Conservation (phyloP, 73 alveolate genomes). For the Stentor coeruleus region DNA sequence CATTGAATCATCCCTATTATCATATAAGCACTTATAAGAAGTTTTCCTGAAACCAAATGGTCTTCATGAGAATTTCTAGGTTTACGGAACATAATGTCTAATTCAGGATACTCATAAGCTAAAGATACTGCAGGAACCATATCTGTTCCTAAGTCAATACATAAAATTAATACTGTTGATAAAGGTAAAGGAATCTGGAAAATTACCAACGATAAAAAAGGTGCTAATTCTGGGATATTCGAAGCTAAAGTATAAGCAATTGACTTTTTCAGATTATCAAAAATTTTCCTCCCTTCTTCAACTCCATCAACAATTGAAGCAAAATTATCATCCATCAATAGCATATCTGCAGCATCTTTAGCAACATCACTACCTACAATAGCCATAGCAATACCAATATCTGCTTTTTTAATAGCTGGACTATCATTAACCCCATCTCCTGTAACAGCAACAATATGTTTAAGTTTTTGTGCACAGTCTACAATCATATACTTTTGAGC, state of each 20-base stretch:
- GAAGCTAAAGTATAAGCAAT: conserved; percentile 63
- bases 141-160: conserved; percentile 85
- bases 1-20: conserved; percentile 65
- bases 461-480: conserved; percentile 83
- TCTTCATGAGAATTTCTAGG: conserved; percentile 85
- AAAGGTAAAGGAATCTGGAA: conserved; percentile 76
- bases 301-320: conserved; percentile 60
- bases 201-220: conserved; percentile 67
- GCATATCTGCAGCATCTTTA: conserved; percentile 88
- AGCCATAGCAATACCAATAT: conserved; percentile 82
- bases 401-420: conserved; percentile 99
- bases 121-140: conserved; percentile 82
- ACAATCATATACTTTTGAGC: conserved; percentile 92
- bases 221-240: conserved; percentile 78
- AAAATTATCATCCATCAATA: conserved; percentile 55
- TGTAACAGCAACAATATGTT: conserved; percentile 95
- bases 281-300: conserved; percentile 93
- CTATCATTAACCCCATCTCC: conserved; percentile 99
- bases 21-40: conserved; percentile 69
- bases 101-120: conserved; percentile 88
- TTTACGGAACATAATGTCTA: conserved; percentile 78
- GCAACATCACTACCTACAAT: conserved; percentile 69
- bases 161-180: conserved; percentile 64
- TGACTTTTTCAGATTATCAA: conserved; percentile 77
- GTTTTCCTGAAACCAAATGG: conserved; percentile 65